A percentile compares a stretch with the other conserved stretches of the same genome.
phyloP scores from a whole-genome alignment of 306 rosid species.

The Amphicarpaea edgeworthii region DNA sequence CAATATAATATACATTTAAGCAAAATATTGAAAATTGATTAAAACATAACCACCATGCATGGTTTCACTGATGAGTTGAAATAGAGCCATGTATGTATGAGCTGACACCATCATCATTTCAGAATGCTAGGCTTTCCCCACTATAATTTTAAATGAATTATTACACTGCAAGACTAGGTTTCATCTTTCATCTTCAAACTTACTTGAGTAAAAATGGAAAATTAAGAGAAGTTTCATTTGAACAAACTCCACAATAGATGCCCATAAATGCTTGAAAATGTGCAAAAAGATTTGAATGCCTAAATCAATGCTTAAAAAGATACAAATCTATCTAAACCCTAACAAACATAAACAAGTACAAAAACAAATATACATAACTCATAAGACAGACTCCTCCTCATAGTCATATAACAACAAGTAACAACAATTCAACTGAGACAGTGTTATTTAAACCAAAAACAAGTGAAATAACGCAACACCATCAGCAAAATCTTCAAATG shows the following conservation, averaged over 20 bases:
- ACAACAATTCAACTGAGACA: neutral
- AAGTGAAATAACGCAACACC: neutral
- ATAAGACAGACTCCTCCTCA: neutral
- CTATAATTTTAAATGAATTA: neutral
- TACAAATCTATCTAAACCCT: neutral
- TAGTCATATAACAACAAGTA: neutral
- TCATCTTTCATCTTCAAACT: neutral
- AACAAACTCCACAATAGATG: slow-evolving; percentile 4
- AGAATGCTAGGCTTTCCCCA: neutral
- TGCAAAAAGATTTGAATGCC: neutral
- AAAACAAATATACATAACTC: neutral
- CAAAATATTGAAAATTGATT: slow-evolving; percentile 16
- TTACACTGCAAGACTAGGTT: neutral
- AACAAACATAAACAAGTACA: slow-evolving; percentile 29
- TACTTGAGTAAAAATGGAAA: neutral
- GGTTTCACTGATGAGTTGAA: neutral
- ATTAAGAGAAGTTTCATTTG: neutral
- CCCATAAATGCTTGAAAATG: slow-evolving; percentile 17
- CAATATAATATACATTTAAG: neutral
- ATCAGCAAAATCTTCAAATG: slow-evolving; percentile 4
- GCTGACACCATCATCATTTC: slow-evolving; percentile 4
- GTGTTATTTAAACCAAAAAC: neutral
- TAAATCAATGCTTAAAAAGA: slow-evolving; percentile 1
- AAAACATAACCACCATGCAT: neutral
- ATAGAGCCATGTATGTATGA: neutral